Base-by-base conservation (phyloP, 345 rosid genomes). In the Mercurialis annua region DNA sequence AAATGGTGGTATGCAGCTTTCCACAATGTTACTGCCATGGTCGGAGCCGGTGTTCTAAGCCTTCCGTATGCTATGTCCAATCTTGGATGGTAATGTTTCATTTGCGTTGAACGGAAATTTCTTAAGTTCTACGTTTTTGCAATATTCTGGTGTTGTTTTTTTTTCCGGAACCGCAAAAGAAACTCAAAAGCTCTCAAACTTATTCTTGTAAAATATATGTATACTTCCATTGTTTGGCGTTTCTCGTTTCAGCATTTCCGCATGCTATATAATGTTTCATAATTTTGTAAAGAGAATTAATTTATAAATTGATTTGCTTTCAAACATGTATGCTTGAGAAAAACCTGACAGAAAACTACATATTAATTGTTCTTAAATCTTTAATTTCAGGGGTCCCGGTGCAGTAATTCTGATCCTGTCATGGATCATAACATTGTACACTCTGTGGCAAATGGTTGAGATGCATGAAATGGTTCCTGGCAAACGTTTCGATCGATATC, bases 21-120 rank as follows among this genome's bases (percentile, higher is more conserved):
- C 66, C 78, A 74, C 70, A 74, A 69, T 58, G 78, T 74, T 14
- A 74, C 78, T 14, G 78, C 73, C 33, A 74, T 74, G 78, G 78
- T 74, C 59, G 78, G 78, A 48, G 78, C 78, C 49, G 73, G 78
- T 42, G 73, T 74, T 24, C 78, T 74, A 69, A 69, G 78, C 59
- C 78, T 74, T 42, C 78, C 78, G 9, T 74, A 69, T 42, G 73
- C 78, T 34, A 74, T 74, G 78, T 57, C 73, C 16, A 49, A 31
- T 20, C 78, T 74, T 23, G 78, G 73, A 74, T 74, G 78, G 78
- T 68, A 56, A 69, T 1, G 40, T 29, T 47, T 54, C 15, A 1
- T 47, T 14, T n/a, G n/a, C n/a, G n/a, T n/a, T n/a, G n/a, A n/a
- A n/a, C n/a, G n/a, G n/a, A n/a, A n/a, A n/a, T n/a, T n/a, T n/a